A percentile compares a stretch with the other conserved stretches of the same genome.
These are phyloP conservation scores for Lodderomyces beijingensis DNA, from an alignment of 1,139 yeast species.

Conservation along the genomic window DNA sequence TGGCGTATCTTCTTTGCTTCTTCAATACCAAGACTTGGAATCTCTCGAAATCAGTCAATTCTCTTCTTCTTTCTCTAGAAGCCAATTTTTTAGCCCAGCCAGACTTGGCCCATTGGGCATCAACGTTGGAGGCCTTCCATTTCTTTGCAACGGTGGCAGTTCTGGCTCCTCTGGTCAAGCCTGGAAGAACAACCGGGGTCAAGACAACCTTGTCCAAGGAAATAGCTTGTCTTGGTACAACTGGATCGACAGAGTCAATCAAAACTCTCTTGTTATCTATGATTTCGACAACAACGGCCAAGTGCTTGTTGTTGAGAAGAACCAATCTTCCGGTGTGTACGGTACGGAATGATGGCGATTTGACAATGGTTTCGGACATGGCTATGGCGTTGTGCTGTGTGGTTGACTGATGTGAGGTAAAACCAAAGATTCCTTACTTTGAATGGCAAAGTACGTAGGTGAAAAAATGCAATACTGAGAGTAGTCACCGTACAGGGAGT, in stretches of 20 bases:
- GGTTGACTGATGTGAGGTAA: too few species aligned
- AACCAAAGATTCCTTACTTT: too few species aligned
- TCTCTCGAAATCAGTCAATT: slow-evolving; percentile 96
- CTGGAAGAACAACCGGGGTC: slow-evolving; percentile 84
- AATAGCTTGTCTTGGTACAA: slow-evolving; percentile 89
- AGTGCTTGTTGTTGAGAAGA: slow-evolving; percentile 74
- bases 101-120: slow-evolving; percentile 87
- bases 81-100: slow-evolving; percentile 98
- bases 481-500: too few species aligned
- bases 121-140: slow-evolving; percentile 89
- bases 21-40: slow-evolving; percentile 97
- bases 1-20: slow-evolving; percentile 95
- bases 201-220: slow-evolving; percentile 83
- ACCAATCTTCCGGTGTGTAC: slow-evolving; percentile 99
- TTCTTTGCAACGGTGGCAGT: slow-evolving; percentile 82
- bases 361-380: slow-evolving; percentile 60
- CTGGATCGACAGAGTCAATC: slow-evolving; percentile 97
- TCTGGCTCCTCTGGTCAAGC: slow-evolving; percentile 93
- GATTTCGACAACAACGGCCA: slow-evolving; percentile 96
- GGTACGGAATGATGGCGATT: slow-evolving; percentile 98
- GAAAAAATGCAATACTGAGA: too few species aligned
- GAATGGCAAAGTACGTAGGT: too few species aligned
- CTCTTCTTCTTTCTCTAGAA: slow-evolving; percentile 87
- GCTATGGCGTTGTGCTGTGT: slow-evolving; percentile 9
- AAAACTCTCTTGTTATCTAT: slow-evolving; percentile 98